These are phyloP conservation scores for Agaricus sinodeliciosus DNA, from an alignment of 768 basidiomycete genomes.

Conservation along the genomic window DNA sequence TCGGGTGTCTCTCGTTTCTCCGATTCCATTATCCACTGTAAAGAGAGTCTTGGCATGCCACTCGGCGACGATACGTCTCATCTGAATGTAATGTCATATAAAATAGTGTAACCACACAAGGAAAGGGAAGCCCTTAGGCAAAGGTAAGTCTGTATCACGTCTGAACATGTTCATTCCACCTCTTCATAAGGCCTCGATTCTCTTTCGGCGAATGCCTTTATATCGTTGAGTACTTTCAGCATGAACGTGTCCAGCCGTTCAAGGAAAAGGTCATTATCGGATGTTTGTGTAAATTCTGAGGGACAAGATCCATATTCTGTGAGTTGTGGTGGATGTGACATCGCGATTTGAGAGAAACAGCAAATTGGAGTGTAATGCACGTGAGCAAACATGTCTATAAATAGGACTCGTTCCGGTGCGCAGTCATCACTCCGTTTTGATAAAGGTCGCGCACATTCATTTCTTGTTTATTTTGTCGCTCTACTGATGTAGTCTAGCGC, in stretches of 20 bases:
- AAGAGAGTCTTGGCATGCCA: constrained; percentile 56
- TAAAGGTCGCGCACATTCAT: no score
- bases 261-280: constrained; percentile 48
- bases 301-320: constrained; percentile 22
- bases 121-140: constrained; percentile 12
- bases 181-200: constrained; percentile 55
- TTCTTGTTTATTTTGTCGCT: no score
- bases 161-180: constrained; percentile 26
- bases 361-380: background rate
- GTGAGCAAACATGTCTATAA: background rate
- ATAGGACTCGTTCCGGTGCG: no score
- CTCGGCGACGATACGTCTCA: constrained; percentile 51
- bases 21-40: constrained; percentile 12
- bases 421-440: no score
- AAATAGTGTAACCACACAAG: constrained; percentile 10
- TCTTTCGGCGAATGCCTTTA: constrained; percentile 54
- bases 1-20: background rate
- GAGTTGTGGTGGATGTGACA: constrained; percentile 15
- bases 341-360: background rate
- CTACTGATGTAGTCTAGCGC: no score
- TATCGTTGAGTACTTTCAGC: constrained; percentile 48
- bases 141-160: constrained; percentile 9
- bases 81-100: constrained; percentile 26
- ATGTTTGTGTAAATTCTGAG: constrained; percentile 14
- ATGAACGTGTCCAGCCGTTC: constrained; percentile 62